phyloP scores from a whole-genome alignment of 345 rosid genomes.

The Salix udensis region DNA sequence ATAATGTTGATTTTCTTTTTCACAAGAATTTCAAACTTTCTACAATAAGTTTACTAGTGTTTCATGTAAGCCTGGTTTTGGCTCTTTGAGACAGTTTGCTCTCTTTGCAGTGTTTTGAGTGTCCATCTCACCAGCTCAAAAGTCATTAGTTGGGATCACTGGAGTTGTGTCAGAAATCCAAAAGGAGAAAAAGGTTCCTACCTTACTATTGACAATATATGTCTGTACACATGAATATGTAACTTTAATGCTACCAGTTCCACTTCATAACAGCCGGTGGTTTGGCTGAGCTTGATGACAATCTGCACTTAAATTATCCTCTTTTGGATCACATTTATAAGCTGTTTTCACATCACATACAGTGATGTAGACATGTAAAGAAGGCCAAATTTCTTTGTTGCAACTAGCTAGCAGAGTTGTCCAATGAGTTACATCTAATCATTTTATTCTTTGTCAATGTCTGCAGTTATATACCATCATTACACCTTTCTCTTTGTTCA shows the following conservation, averaged over 20 bases:
- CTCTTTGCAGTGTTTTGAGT: conserved; percentile 62
- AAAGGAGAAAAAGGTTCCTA: conserved; percentile 78
- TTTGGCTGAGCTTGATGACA: not conserved
- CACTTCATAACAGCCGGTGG: not conserved
- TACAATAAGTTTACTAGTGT: not conserved
- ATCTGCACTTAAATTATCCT: not conserved
- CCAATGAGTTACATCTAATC: not conserved
- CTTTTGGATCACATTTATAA: not conserved
- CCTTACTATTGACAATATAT: not conserved
- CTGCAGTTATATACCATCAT: not conserved
- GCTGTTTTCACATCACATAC: not conserved
- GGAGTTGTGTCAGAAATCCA: conserved; percentile 91
- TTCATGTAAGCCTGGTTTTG: conserved; percentile 6
- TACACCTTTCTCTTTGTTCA: not conserved
- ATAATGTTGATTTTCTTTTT: not conserved
- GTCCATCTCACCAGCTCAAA: conserved; percentile 93
- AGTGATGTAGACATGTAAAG: not conserved
- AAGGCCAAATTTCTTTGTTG: not conserved
- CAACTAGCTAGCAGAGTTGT: not conserved
- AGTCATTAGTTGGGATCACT: conserved; percentile 71
- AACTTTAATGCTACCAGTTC: not conserved
- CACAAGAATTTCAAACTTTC: conserved; percentile 3
- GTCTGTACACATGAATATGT: not conserved
- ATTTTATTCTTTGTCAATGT: not conserved
- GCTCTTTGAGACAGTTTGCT: conserved; percentile 3